A percentile compares a stretch with the other conserved stretches of the same genome.
phyloP scores from a whole-genome alignment of 768 basidiomycete species.

The Boletus sp. region DNA sequence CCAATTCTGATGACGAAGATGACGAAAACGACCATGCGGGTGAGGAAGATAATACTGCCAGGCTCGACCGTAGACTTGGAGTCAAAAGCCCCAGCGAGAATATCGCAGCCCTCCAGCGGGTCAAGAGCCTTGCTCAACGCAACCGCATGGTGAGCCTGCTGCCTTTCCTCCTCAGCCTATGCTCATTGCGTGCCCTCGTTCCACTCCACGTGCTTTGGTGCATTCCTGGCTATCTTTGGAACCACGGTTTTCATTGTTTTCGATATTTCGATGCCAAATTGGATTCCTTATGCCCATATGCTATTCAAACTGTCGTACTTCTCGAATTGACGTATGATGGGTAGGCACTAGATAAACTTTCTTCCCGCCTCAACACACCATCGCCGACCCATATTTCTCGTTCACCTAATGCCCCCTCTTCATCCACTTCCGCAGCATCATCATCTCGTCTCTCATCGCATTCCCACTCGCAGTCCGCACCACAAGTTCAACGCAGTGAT shows the following conservation, averaged over 20 bases:
- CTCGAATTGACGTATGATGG: background rate
- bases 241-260: background rate
- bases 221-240: slow-evolving; percentile 17
- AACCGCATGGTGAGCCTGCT: slow-evolving; percentile 63
- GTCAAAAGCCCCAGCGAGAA: slow-evolving; percentile 50
- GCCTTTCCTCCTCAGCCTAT: slow-evolving; percentile 17
- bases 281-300: slow-evolving; percentile 20
- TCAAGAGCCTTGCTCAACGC: slow-evolving; percentile 66
- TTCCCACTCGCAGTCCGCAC: slow-evolving; percentile 29
- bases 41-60: slow-evolving; percentile 65
- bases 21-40: slow-evolving; percentile 48
- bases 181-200: slow-evolving; percentile 28
- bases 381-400: slow-evolving; percentile 46
- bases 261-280: slow-evolving; percentile 4
- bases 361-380: slow-evolving; percentile 56
- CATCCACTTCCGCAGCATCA: slow-evolving; percentile 36
- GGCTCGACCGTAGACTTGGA: slow-evolving; percentile 39
- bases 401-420: slow-evolving; percentile 34
- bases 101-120: slow-evolving; percentile 59
- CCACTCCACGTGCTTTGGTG: slow-evolving; percentile 32
- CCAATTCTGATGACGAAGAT: slow-evolving; percentile 45
- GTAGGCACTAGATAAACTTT: slow-evolving; percentile 69
- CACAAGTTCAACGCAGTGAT: slow-evolving; percentile 30
- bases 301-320: slow-evolving; percentile 4
- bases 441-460: slow-evolving; percentile 37